phyloP scores from a whole-genome alignment of 768 basidiomycete species.

The Suillus bovinus region DNA sequence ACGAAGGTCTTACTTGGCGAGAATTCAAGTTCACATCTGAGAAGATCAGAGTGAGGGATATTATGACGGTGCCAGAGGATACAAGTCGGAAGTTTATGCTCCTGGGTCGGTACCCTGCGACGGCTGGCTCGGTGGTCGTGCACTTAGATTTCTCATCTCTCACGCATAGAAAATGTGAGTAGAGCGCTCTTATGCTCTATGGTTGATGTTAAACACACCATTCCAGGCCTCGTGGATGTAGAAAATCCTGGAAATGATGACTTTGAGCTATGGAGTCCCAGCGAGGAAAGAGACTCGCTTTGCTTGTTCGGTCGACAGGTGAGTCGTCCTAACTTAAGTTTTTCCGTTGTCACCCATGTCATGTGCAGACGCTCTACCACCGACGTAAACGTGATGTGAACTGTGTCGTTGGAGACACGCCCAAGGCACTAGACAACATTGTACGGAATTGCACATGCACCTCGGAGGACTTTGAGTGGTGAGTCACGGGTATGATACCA shows the following conservation, averaged over 20 bases:
- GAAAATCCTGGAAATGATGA: constrained; percentile 84
- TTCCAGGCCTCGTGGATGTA: constrained; percentile 62
- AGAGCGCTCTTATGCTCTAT: background rate
- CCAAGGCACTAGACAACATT: constrained; percentile 51
- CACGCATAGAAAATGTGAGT: constrained; percentile 74
- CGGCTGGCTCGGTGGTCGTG: constrained; percentile 51
- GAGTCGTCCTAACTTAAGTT: constrained; percentile 7
- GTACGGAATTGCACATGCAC: constrained; percentile 75
- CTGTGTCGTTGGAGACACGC: constrained; percentile 80
- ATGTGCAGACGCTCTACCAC: constrained; percentile 79
- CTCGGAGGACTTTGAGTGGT: constrained; percentile 92
- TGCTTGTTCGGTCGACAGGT: constrained; percentile 95
- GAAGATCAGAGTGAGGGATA: constrained; percentile 68
- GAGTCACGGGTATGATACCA: constrained; percentile 22
- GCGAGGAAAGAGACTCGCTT: constrained; percentile 79
- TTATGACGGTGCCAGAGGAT: constrained; percentile 88
- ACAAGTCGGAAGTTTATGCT: constrained; percentile 91
- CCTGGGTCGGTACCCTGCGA: constrained; percentile 59
- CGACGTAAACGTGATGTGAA: constrained; percentile 77
- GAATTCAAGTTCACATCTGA: constrained; percentile 82
- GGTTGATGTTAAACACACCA: constrained; percentile 8
- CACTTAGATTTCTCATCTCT: constrained; percentile 89
- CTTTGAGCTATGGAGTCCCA: constrained; percentile 97
- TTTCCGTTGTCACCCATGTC: constrained; percentile 4
- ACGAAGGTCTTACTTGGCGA: constrained; percentile 87